Evolutionary conservation across 306 rosid species (phyloP), one percentile per base, ranked within the genome.

Genomic region (Amphicarpaea edgeworthii): DNA sequence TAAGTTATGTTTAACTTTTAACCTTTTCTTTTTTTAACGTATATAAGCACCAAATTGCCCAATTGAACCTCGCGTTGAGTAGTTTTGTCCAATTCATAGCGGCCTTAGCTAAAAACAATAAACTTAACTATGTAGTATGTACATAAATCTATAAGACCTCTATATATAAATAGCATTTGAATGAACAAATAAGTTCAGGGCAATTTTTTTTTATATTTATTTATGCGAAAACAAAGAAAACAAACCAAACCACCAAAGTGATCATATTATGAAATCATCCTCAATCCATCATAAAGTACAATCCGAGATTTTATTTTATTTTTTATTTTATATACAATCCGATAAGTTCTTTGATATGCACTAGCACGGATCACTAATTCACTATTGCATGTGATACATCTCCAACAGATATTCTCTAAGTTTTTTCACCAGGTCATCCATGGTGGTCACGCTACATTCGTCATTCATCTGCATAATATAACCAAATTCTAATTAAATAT

Each of bases 391-490:
- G 21, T 63, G 28, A 55, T 55, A 55, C 9, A 37, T 16, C 14
- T 63, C 49, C 49, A 63, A 17, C 3, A 63, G 49, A 20, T 38
- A 41, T 19, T 64, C 50, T 64, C 50, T 42, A 10, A 40, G 32
- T 11, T 42, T 64, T 21, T 40, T 40, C 47, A 64, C 70, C 10
- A 64, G 17, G 8, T 64, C 70, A 19, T 64, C 30, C n/a, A 19
- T 64, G 28, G 16, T 64, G 28, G 16, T 38, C 70, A 64, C 19
- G 28, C 15, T 64, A 50, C 12, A 19, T 64, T 8, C 49, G 3
- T 19, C 70, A 19, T 40, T 26, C 70, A 64, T 64, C 70, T 64
- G 70, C 70, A 57, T 14, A 2, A 24, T n/a, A n/a, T n/a, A n/a
- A n/a, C n/a, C n/a, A n/a, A n/a, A n/a, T n/a, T n/a, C n/a, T n/a